Evolutionary conservation across 1,139 yeast species (phyloP).

Genomic region (Yamadazyma siamensis): DNA sequence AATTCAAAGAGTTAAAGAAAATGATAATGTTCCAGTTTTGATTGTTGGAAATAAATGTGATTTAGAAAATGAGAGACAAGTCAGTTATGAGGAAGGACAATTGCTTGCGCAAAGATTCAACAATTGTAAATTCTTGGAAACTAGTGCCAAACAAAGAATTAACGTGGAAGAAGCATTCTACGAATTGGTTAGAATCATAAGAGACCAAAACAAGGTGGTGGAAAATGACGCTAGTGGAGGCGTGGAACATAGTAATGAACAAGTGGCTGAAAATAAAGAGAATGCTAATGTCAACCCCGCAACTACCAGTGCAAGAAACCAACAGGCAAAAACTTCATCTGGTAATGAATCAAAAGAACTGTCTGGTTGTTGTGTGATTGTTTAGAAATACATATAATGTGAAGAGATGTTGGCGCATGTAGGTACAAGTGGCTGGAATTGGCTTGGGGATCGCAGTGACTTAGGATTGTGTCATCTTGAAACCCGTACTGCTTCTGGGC

Average conservation of each 20-base stretch:
- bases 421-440: too few species aligned
- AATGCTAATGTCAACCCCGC: constrained; percentile 7
- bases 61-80: constrained; percentile 70
- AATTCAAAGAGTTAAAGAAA: constrained; percentile 80
- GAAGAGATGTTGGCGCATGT: too few species aligned
- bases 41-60: constrained; percentile 69
- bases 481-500: too few species aligned
- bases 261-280: constrained; percentile 8
- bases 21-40: constrained; percentile 67
- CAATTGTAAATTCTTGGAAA: constrained; percentile 81
- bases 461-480: too few species aligned
- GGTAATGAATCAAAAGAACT: constrained; percentile 32
- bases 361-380: constrained; percentile 47
- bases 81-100: constrained; percentile 78
- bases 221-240: constrained; percentile 3
- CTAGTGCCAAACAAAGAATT: constrained; percentile 89
- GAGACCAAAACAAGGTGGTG: constrained; percentile 17
- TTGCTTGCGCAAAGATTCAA: constrained; percentile 69
- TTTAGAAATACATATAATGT: constrained; percentile 22
- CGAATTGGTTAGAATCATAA: constrained; percentile 64
- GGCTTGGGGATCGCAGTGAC: too few species aligned
- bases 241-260: constrained; percentile 1
- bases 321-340: constrained; percentile 11
- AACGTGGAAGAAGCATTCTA: constrained; percentile 93
- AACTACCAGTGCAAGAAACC: constrained; percentile 12